These are phyloP conservation scores for Kalaharituber pfeilii DNA, from an alignment of 2,329 filamentous ascomycete species.

Conservation along the genomic window DNA sequence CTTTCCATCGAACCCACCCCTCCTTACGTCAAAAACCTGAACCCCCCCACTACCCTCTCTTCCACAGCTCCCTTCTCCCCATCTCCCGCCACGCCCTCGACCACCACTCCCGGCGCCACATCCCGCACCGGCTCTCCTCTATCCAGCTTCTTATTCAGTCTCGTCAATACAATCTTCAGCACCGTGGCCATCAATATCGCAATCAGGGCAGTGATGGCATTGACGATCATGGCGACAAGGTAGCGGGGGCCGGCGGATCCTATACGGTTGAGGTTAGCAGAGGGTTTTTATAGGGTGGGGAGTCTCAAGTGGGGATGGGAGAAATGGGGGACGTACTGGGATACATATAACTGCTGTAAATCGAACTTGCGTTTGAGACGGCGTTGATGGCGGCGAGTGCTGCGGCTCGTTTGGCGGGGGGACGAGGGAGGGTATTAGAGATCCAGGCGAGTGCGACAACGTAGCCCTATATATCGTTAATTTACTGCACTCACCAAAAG, in stretches of 20 bases:
- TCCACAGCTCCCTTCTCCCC: no score
- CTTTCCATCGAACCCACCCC: no score
- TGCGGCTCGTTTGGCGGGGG: slow-evolving; percentile 55
- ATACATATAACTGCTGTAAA: slow-evolving; percentile 55
- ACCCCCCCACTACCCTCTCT: no score
- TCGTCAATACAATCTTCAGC: slow-evolving; percentile 44
- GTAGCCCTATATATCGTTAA: slow-evolving; percentile 33
- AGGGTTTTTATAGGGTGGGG: background rate
- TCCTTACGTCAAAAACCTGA: no score
- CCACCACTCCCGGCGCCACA: slow-evolving; percentile 11
- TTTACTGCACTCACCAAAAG: slow-evolving; percentile 24
- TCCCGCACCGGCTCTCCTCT: slow-evolving; percentile 41
- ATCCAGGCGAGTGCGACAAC: slow-evolving; percentile 59
- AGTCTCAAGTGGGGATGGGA: background rate
- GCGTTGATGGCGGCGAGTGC: slow-evolving; percentile 62
- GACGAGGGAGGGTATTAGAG: slow-evolving; percentile 54
- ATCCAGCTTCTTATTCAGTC: slow-evolving; percentile 53
- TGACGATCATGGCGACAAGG: slow-evolving; percentile 46
- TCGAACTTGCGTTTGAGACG: slow-evolving; percentile 49
- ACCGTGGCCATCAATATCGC: slow-evolving; percentile 46
- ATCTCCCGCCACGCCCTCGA: no score
- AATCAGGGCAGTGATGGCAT: slow-evolving; percentile 46
- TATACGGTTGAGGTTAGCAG: background rate
- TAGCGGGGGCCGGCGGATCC: slow-evolving; percentile 10
- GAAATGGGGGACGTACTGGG: slow-evolving; percentile 28